A percentile compares a stretch with the other conserved stretches of the same genome.
Evolutionary conservation across 1,139 yeast genomes (phyloP).

Genomic region (Geotrichum citri-aurantii): DNA sequence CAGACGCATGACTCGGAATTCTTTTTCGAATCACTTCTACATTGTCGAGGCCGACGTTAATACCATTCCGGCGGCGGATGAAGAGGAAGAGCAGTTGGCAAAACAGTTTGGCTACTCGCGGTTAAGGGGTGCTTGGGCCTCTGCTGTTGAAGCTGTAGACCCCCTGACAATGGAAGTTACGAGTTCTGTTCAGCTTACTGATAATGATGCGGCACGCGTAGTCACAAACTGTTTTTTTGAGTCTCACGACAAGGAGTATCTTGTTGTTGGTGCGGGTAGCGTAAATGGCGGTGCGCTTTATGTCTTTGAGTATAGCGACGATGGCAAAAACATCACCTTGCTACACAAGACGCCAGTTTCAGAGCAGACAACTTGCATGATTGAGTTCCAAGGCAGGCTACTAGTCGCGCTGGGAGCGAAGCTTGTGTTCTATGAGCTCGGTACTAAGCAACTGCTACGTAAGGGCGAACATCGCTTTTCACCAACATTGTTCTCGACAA

Average conservation of each 20-base stretch:
- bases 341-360: slow-evolving; percentile 61
- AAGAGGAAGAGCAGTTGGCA: slow-evolving; percentile 35
- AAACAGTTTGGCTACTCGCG: slow-evolving; percentile 39
- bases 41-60: slow-evolving; percentile 47
- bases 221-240: slow-evolving; percentile 38
- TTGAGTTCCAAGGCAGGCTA: slow-evolving; percentile 54
- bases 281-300: slow-evolving; percentile 38
- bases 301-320: slow-evolving; percentile 41
- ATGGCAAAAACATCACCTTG: slow-evolving; percentile 41
- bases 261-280: slow-evolving; percentile 48
- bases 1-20: slow-evolving; percentile 38
- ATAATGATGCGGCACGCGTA: slow-evolving; percentile 43
- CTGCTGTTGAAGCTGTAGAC: slow-evolving; percentile 51
- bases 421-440: slow-evolving; percentile 64
- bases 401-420: slow-evolving; percentile 53
- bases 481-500: slow-evolving; percentile 34
- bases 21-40: slow-evolving; percentile 33
- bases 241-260: slow-evolving; percentile 35
- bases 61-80: slow-evolving; percentile 16
- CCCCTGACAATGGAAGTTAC: slow-evolving; percentile 36
- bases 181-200: slow-evolving; percentile 41
- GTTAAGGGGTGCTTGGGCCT: slow-evolving; percentile 40
- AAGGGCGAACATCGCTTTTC: slow-evolving; percentile 42
- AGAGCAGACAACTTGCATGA: slow-evolving; percentile 45
- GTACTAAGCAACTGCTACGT: slow-evolving; percentile 69